Percentiles rank a stretch among this genome's conserved stretches.
These are phyloP conservation scores for Candida oleophila DNA, from an alignment of 805 yeast genomes.

Conservation along the genomic window DNA sequence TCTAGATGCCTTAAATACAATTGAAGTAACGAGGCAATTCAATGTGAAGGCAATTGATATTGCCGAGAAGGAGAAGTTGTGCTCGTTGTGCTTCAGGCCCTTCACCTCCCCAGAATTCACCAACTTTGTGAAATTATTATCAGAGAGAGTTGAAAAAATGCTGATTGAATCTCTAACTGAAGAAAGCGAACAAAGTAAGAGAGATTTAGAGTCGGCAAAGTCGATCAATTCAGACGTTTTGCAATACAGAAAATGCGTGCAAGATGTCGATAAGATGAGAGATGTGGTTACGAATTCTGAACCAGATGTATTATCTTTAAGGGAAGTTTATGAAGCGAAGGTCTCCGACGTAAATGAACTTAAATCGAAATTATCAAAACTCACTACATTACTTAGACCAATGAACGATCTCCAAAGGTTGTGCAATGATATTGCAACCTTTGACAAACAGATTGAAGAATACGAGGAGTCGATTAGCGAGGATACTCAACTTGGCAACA, in stretches of 20 bases:
- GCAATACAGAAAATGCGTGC: conserved; percentile 21
- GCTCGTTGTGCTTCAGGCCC: conserved; percentile 70
- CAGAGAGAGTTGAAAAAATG: conserved; percentile 27
- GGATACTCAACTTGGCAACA: conserved; percentile 8
- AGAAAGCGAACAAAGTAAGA: conserved; percentile 28
- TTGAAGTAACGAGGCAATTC: conserved; percentile 66
- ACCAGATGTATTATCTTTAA: conserved; percentile 1
- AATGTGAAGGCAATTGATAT: conserved; percentile 65
- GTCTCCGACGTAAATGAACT: conserved; percentile 4
- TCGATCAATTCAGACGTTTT: conserved; percentile 28
- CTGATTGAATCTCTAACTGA: conserved; percentile 23
- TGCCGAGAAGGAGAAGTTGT: conserved; percentile 57
- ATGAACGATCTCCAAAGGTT: conserved; percentile 35
- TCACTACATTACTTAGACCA: conserved; percentile 22
- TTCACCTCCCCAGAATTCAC: conserved; percentile 47
- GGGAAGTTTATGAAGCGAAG: conserved; percentile 7
- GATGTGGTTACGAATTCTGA: conserved; percentile 1
- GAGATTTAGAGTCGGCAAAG: conserved; percentile 30
- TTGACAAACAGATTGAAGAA: conserved; percentile 23
- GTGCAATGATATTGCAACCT: conserved; percentile 24
- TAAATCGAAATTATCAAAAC: conserved; percentile 8
- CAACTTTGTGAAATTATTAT: conserved; percentile 26
- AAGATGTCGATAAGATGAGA: conserved; percentile 12
- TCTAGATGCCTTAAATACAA: conserved; percentile 64
- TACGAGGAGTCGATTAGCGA: conserved; percentile 34